Evolutionary conservation across 1,284 basidiomycete genomes (phyloP).

Genomic region (Leccinum insigne): DNA sequence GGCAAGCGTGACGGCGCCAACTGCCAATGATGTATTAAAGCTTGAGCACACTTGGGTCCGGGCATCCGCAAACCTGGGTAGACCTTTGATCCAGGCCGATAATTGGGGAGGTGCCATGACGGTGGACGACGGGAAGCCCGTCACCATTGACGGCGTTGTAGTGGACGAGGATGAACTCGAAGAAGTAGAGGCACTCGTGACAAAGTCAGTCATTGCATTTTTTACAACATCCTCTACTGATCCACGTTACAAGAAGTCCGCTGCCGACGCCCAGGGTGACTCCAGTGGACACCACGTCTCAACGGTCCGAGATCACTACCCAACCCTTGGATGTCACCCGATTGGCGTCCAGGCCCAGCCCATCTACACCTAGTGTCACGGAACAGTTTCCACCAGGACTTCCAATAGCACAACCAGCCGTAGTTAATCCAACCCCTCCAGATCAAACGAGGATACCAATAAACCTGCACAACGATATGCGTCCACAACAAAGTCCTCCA

Average conservation of each 20-base stretch:
- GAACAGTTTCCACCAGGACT: conserved; percentile 1
- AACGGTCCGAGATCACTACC: conserved; percentile 4
- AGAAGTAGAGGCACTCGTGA: conserved; percentile 38
- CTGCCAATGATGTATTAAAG: too few relatives aligned
- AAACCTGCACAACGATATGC: neutral
- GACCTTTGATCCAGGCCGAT: conserved; percentile 45
- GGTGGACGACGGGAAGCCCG: conserved; percentile 44
- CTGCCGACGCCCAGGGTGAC: conserved; percentile 61
- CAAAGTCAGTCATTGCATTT: conserved; percentile 31
- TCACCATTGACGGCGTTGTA: conserved; percentile 35
- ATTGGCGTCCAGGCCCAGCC: conserved; percentile 2
- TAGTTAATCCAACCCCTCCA: neutral
- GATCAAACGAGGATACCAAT: conserved; percentile 4
- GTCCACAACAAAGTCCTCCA: conserved; percentile 6
- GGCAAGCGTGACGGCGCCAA: too few relatives aligned
- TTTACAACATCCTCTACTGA: conserved; percentile 20
- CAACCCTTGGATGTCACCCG: conserved; percentile 1
- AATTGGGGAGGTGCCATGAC: conserved; percentile 55
- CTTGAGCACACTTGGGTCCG: conserved; percentile 13
- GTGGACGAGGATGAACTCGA: conserved; percentile 36
- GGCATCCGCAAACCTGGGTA: conserved; percentile 41
- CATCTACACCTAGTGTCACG: conserved; percentile 1
- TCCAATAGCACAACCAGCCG: conserved; percentile 4
- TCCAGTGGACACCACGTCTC: conserved; percentile 38
- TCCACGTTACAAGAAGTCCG: conserved; percentile 42